Percentiles rank a stretch among this genome's conserved stretches.
Evolutionary conservation across 2,329 filamentous ascomycete genomes (phyloP).

Genomic region (Ambrosiella cleistominuta): DNA sequence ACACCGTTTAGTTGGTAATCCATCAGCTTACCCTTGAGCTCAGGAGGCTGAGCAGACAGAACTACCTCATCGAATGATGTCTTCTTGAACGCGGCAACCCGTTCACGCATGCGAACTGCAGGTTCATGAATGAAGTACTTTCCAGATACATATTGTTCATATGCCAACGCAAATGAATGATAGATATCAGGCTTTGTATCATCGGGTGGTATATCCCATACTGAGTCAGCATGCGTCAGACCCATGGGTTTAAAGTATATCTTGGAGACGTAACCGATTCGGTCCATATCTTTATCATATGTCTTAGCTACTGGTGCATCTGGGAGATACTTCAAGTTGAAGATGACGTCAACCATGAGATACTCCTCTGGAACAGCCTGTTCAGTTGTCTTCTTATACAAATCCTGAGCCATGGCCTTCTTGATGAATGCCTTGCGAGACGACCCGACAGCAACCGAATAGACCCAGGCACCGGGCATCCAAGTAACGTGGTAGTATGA

Average conservation of each 20-base stretch:
- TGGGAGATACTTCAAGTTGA: slow-evolving; percentile 48
- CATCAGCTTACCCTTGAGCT: slow-evolving; percentile 70
- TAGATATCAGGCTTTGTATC: slow-evolving; percentile 49
- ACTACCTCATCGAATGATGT: slow-evolving; percentile 43
- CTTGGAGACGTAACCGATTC: slow-evolving; percentile 53
- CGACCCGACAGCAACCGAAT: slow-evolving; percentile 34
- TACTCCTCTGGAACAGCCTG: slow-evolving; percentile 81
- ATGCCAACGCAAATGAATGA: slow-evolving; percentile 65
- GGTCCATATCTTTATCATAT: slow-evolving; percentile 51
- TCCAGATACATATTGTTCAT: slow-evolving; percentile 69
- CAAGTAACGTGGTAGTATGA: slow-evolving; percentile 74
- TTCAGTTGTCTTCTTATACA: slow-evolving; percentile 47
- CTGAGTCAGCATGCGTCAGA: slow-evolving; percentile 72
- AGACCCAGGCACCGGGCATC: slow-evolving; percentile 83
- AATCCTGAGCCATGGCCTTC: slow-evolving; percentile 40
- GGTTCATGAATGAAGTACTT: slow-evolving; percentile 47
- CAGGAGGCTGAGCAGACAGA: slow-evolving; percentile 52
- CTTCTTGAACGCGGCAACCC: slow-evolving; percentile 49
- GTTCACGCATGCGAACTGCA: slow-evolving; percentile 43
- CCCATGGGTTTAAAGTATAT: slow-evolving; percentile 86
- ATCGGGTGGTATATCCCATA: slow-evolving; percentile 70
- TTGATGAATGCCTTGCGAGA: slow-evolving; percentile 67
- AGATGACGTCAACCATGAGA: slow-evolving; percentile 72
- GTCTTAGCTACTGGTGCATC: slow-evolving; percentile 33
- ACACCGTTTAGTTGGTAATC: slow-evolving; percentile 81